Evolutionary conservation across 2,329 filamentous ascomycete species (phyloP).

Genomic region (Chalaropsis ovoidea): DNA sequence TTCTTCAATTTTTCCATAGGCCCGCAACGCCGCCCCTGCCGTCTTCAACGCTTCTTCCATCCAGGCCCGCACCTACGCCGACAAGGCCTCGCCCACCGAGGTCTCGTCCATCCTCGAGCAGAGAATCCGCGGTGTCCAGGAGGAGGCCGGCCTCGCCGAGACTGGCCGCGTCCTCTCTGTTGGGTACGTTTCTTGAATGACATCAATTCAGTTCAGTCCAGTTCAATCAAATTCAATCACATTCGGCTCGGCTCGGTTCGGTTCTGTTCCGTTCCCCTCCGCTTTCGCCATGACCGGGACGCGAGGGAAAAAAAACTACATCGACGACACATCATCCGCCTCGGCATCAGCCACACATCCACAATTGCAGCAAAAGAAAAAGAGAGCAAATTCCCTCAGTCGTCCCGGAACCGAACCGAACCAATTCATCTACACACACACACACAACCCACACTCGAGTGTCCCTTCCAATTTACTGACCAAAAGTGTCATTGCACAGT

Average conservation of each 20-base stretch:
- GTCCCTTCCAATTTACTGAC: constrained; percentile 10
- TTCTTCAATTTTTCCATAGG: constrained; percentile 49
- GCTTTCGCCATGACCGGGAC: background rate
- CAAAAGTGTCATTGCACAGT: constrained; percentile 44
- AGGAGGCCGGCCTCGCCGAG: constrained; percentile 93
- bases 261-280: too few relatives aligned
- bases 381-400: constrained; percentile 4
- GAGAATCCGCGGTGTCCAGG: constrained; percentile 95
- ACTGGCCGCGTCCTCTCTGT: constrained; percentile 97
- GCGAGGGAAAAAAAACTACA: background rate
- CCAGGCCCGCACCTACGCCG: constrained; percentile 78
- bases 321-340: background rate
- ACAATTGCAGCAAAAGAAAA: background rate
- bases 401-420: background rate
- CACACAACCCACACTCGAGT: too few relatives aligned
- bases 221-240: background rate
- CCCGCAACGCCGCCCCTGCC: constrained; percentile 75
- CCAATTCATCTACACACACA: background rate
- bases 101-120: constrained; percentile 99
- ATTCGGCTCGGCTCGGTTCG: too few relatives aligned
- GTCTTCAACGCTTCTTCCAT: constrained; percentile 59
- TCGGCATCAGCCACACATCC: background rate
- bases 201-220: background rate
- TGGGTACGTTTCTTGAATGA: constrained; percentile 59
- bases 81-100: constrained; percentile 93